Evolutionary conservation across 1,139 yeast species (phyloP), one percentile per base, ranked within the genome.

Genomic region (Kodamaea sp.): DNA sequence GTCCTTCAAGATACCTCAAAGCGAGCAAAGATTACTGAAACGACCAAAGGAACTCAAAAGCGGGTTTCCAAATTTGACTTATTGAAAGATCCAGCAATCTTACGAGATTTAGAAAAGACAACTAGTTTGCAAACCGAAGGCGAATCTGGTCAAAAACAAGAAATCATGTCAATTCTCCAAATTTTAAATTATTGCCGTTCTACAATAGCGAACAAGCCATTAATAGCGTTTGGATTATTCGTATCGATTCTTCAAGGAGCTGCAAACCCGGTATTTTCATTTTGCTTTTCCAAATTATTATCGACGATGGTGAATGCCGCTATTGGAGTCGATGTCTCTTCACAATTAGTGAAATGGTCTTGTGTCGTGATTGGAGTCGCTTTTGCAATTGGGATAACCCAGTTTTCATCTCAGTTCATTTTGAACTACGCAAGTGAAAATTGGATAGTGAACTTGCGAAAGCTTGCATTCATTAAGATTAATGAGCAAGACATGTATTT

Each of bases 241-340:
- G 49, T 73, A 5, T 68, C 90, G 0, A 48, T 81, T 0, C 39
- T 75, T 1, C 79, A 81, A 44, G 92, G 95, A 8, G 73, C 73
- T 1, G 60, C 77, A 2, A 81, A 79, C 43, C 97, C 98, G 0
- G 60, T 85, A 0, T 88, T 92, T 48, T 85, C 97, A 0, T 89
- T 61, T 53, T 75, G 84, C 31, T 80, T 90, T 47, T 78, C 97
- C 0, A 78, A 79, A 45, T 63, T 90, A 6, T 62, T 90, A 22
- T 57, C 72, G 22, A 81, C 78, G 22, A 70, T 83, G 55, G 69
- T 82, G 7, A 73, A 61, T 4, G 57, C 71, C 3, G 65, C 75
- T 0, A 53, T 69, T 1, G 63, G 63, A 4, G 35, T 39, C 1
- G 33, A 55, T 29, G 45, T 46, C 2, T 45, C 48, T 1, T 26